Evolutionary conservation across 306 rosid genomes (phyloP).

Genomic region (Oxytropis ochrocephala): DNA sequence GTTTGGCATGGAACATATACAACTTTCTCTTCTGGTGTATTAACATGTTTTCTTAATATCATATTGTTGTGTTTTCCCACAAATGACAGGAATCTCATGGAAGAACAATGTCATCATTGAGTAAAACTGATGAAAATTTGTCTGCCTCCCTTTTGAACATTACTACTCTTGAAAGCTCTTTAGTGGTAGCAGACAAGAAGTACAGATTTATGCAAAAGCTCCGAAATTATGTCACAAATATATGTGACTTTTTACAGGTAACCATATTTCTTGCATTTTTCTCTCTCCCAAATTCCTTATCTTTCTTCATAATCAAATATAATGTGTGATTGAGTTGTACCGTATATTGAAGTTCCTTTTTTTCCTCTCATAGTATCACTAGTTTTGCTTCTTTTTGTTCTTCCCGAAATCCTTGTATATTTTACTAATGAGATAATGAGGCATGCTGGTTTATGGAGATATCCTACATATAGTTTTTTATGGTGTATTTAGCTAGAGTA

Average conservation of each 20-base stretch:
- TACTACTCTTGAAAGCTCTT: constrained; percentile 65
- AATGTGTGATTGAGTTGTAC: neutral
- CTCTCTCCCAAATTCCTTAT: neutral
- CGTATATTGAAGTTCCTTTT: neutral
- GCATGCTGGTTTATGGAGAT: neutral
- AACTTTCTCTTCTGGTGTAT: neutral
- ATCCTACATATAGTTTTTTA: neutral
- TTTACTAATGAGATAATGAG: neutral
- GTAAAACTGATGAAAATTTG: constrained; percentile 62
- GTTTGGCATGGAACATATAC: neutral
- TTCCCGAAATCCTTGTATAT: neutral
- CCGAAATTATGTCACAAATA: constrained; percentile 58
- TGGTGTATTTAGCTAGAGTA: no score
- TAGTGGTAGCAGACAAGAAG: constrained; percentile 72
- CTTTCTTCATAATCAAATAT: neutral
- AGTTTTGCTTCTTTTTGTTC: constrained; percentile 1
- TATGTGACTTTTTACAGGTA: constrained; percentile 93
- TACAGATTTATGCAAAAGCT: constrained; percentile 83
- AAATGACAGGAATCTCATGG: constrained; percentile 76
- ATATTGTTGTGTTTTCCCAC: neutral
- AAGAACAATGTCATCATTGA: constrained; percentile 49
- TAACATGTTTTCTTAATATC: neutral
- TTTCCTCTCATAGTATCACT: neutral
- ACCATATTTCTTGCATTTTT: constrained; percentile 11
- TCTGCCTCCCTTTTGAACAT: constrained; percentile 72